Base-by-base conservation (phyloP, 495 filamentous ascomycete species). In the Diplogelasinospora grovesii region DNA sequence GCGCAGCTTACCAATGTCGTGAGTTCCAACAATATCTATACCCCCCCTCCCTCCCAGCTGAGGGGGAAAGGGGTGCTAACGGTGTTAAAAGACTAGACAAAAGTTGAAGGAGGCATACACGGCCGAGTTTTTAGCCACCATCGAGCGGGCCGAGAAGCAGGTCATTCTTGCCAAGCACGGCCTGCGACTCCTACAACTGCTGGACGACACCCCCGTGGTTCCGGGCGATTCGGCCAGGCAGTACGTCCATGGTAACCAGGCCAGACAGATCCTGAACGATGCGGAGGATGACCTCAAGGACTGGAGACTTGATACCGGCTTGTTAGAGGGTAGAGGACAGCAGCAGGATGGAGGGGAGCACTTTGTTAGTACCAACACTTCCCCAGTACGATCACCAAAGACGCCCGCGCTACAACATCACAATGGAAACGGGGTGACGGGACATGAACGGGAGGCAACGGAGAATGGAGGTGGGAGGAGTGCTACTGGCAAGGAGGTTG, bases 61-160 rank as follows among this genome's bases (percentile, higher is more conserved):
- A n/a, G n/a, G 6, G 3, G 31, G 19, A 8, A 13, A n/a, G 11
- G n/a, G n/a, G n/a, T n/a, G n/a, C n/a, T n/a, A n/a, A n/a, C n/a
- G n/a, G n/a, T 36, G 11, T 29, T 18, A 22, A 45, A 46, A 89
- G 82, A 97, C 92, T 9, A 79, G 92, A 32, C 81, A 85, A 53
- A 97, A 95, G 63, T 69, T 97, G 50, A 95, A 93, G 62, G 85
- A 94, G 66, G 88, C 92, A 27, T 95, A 87, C 60, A 85, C 87
- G 48, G 60, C 83, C 39, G 88, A 96, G 50, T 80, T 89, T 44
- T 78, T 83, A 8, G 89, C 87, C 23, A 82, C 85, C 9, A 88
- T 97, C 50, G 92, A 97, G 67, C 85, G 90, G 29, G 87, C 87
- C 8, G 92, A 97, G 65, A 97, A 97, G 69, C 90, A 96, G 63